Base-by-base conservation (phyloP, 768 basidiomycete species). In the Glaciozyma antarctica region DNA sequence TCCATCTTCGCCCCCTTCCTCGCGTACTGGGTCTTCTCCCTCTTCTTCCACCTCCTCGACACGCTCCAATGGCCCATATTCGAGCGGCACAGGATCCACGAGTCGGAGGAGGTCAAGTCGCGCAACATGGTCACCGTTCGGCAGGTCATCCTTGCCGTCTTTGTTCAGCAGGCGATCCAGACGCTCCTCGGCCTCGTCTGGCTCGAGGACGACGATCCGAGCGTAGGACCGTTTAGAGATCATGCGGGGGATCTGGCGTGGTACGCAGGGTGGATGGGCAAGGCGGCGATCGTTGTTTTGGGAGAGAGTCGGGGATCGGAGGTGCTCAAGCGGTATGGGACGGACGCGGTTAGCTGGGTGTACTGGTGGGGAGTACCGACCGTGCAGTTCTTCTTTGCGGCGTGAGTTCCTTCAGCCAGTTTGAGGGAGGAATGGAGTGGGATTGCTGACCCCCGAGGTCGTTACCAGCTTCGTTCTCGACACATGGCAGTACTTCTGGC, bases 401-500 rank as follows among this genome's bases (percentile, higher is more conserved):
- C 91, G 94, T 97, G 74, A 75, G 91, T 85, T 58, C 34, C 47
- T 62, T 45, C 51, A 30, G 19, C 51, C 52, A 41, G 12, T 10
- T 15, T 24, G 17, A 32, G 22, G 30, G 32, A 21, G 30, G 17
- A 38, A 8, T 1, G 28, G 28, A n/a, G 48, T 24, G 48, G 24
- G 17, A 26, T 54, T 32, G 53, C 53, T 54, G 13, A 54, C 30
- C 15, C 32, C 7, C 53, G 21, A 24, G n/a, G 24, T 10, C 28
- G 15, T 47, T 1, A 2, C 52, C 59, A 94, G 95, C 80, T 88
- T 95, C 77, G 74, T 92, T 64, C 86, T 98, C 71, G 95, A 99
- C 78, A 92, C 92, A 41, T 97, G 91, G 91, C 93, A 99, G 76
- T 99, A 98, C 78, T 92, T 93, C 78, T 80, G 90, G 24, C 95